Percentiles rank a stretch among this genome's conserved stretches.
Conservation (phyloP, 257 asterid genomes). For the Coffea eugenioides region DNA sequence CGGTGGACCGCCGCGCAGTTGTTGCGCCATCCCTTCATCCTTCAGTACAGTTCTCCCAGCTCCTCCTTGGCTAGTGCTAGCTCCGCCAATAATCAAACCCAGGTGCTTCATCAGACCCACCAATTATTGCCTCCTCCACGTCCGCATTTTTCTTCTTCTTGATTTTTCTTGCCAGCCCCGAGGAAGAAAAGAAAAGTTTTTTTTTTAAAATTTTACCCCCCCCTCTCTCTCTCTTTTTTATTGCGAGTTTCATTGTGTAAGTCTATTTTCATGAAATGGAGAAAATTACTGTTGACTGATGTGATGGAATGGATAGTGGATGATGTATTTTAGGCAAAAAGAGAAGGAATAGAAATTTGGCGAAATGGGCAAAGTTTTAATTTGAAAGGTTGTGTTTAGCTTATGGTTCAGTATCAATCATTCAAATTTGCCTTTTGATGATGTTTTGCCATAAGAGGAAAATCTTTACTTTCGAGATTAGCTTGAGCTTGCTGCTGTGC, state of each 20-base stretch:
- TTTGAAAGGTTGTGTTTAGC: constrained; percentile 1
- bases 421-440: neutral
- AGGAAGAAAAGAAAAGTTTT: neutral
- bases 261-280: constrained; percentile 16
- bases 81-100: constrained; percentile 22
- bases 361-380: neutral
- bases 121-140: constrained; percentile 71
- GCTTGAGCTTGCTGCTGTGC: constrained; percentile 6
- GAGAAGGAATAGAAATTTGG: neutral
- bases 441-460: constrained; percentile 7
- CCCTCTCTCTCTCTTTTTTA: neutral
- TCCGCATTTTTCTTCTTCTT: constrained; percentile 60
- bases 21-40: constrained; percentile 41
- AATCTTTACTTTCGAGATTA: constrained; percentile 4
- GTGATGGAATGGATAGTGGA: constrained; percentile 7
- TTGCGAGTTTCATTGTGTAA: constrained; percentile 24
- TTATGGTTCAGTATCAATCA: neutral
- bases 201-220: no score
- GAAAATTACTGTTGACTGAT: neutral
- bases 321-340: constrained; percentile 8
- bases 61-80: neutral
- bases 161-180: neutral
- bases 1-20: constrained; percentile 40
- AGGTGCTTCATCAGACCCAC: constrained; percentile 48
- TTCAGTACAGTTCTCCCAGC: constrained; percentile 21